Percentiles rank a stretch among this genome's conserved stretches.
Conservation (phyloP, 2,329 filamentous ascomycete species). For the Claviceps spartinae region DNA sequence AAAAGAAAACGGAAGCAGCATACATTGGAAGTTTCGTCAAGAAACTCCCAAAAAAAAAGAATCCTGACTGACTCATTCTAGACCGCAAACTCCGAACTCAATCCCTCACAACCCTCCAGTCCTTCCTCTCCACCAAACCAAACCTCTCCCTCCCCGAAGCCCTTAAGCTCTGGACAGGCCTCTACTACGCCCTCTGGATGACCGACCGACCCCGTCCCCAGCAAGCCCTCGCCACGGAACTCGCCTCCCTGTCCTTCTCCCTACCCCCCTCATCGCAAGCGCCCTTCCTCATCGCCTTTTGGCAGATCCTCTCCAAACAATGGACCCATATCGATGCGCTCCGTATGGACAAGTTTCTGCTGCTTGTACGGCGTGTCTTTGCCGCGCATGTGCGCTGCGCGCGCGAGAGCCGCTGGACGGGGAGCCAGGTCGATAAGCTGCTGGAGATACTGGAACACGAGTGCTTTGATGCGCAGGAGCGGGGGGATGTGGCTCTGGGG, state of each 20-base stretch:
- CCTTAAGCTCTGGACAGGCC: slow-evolving; percentile 85
- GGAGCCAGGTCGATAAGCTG: slow-evolving; percentile 15
- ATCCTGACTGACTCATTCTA: slow-evolving; percentile 20
- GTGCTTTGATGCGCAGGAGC: slow-evolving; percentile 22
- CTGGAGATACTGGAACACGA: slow-evolving; percentile 16
- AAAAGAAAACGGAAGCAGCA: neutral
- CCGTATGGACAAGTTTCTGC: slow-evolving; percentile 85
- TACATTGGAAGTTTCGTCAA: too few relatives aligned
- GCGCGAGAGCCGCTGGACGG: slow-evolving; percentile 21
- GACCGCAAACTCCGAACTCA: slow-evolving; percentile 67
- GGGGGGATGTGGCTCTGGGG: slow-evolving; percentile 60
- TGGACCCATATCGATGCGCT: slow-evolving; percentile 64
- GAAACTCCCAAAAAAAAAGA: neutral
- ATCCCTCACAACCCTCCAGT: slow-evolving; percentile 61
- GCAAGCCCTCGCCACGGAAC: slow-evolving; percentile 65
- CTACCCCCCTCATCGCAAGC: slow-evolving; percentile 34
- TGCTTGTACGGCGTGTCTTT: slow-evolving; percentile 68
- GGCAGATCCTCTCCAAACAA: slow-evolving; percentile 54
- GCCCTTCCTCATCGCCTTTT: slow-evolving; percentile 50
- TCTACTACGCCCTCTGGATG: slow-evolving; percentile 92
- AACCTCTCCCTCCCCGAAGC: slow-evolving; percentile 55
- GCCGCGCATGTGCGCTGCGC: slow-evolving; percentile 49
- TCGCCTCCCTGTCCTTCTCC: slow-evolving; percentile 51
- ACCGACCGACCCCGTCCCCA: slow-evolving; percentile 80
- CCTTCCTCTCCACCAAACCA: slow-evolving; percentile 55